A percentile compares a stretch with the other conserved stretches of the same genome.
Conservation (phyloP, 1,284 basidiomycete species). For the Hemileia vastatrix region DNA sequence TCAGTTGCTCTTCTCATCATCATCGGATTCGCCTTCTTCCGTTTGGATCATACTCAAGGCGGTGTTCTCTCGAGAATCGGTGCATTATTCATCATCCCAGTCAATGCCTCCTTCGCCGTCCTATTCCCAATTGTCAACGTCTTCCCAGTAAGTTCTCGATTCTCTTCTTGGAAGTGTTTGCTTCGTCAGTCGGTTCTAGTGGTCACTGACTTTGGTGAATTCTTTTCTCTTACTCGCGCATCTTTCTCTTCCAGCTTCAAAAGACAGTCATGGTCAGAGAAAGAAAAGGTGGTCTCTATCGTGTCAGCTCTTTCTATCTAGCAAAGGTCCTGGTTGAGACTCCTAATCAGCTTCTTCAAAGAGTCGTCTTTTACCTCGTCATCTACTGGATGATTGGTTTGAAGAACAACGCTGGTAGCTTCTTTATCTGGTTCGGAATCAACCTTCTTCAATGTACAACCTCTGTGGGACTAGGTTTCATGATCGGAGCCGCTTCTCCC, state of each 20-base stretch:
- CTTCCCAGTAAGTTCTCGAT: neutral
- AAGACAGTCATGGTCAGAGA: conserved; percentile 21
- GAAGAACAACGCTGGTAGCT: neutral
- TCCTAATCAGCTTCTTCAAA: conserved; percentile 29
- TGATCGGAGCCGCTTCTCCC: neutral
- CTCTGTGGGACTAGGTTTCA: neutral
- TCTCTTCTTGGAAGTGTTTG: too few relatives aligned
- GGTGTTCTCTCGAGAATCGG: conserved; percentile 31
- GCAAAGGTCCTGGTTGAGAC: conserved; percentile 30
- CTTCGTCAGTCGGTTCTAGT: too few relatives aligned
- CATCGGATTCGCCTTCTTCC: conserved; percentile 33
- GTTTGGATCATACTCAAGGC: conserved; percentile 24
- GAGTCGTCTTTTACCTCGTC: conserved; percentile 18
- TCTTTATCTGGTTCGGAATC: neutral
- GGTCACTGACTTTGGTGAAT: too few relatives aligned
- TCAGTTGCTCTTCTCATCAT: conserved; percentile 18
- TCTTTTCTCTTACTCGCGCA: too few relatives aligned
- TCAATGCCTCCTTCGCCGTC: conserved; percentile 28
- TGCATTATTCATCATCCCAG: conserved; percentile 31
- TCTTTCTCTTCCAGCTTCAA: neutral
- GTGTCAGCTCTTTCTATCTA: conserved; percentile 30
- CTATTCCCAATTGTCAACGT: conserved; percentile 30
- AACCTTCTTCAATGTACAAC: neutral
- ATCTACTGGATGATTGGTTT: conserved; percentile 24
- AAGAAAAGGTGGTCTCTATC: conserved; percentile 29